These are phyloP conservation scores for Suillus sp. DNA, from an alignment of 768 basidiomycete genomes.

Conservation along the genomic window DNA sequence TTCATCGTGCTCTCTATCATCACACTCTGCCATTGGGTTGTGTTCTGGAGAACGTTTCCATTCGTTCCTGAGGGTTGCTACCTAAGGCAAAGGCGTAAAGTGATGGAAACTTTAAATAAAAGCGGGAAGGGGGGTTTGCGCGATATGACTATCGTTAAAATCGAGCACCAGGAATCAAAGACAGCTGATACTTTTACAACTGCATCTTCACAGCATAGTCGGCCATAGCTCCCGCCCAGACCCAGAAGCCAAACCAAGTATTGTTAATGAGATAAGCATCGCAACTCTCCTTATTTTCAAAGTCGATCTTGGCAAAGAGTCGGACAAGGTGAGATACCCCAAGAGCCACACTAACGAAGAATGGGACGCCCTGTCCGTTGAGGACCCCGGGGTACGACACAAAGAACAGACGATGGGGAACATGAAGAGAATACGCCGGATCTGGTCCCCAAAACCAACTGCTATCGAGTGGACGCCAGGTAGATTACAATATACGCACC, in stretches of 20 bases:
- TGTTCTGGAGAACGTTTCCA: no score
- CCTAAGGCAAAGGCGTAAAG: no score
- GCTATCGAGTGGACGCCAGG: slow-evolving; percentile 71
- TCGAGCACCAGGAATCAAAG: no score
- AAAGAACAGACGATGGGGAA: slow-evolving; percentile 59
- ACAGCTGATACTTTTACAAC: no score
- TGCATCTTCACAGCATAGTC: not conserved
- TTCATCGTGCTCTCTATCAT: no score
- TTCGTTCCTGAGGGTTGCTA: no score
- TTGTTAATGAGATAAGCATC: not conserved
- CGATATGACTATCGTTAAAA: no score
- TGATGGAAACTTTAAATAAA: no score
- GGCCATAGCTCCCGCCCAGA: not conserved
- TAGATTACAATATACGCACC: not conserved
- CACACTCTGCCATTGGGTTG: no score
- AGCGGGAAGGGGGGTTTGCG: no score
- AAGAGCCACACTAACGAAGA: not conserved
- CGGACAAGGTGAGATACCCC: not conserved
- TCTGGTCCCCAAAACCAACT: slow-evolving; percentile 63
- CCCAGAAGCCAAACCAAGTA: not conserved
- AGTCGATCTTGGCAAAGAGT: not conserved
- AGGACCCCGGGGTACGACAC: slow-evolving; percentile 48
- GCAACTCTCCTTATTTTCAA: not conserved
- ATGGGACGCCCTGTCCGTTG: slow-evolving; percentile 42
- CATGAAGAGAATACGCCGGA: slow-evolving; percentile 54